Evolutionary conservation across 2,329 filamentous ascomycete species (phyloP), one percentile per base, ranked within the genome.

Genomic region (Teratosphaeria pseudoeucalypti): DNA sequence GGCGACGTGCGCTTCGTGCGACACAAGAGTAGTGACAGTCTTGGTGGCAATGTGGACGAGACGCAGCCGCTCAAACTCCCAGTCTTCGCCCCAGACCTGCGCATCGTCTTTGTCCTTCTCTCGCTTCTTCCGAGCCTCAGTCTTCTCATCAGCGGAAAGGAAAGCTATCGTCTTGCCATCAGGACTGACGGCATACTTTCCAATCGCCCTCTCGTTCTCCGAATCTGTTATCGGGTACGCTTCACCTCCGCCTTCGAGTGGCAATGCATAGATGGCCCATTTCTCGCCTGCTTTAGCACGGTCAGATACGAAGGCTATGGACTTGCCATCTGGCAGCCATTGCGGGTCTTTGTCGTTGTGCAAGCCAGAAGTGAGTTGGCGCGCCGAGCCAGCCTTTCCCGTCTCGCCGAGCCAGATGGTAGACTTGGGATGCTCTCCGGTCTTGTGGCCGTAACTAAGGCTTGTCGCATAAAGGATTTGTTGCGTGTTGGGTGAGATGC

Each of bases 61-160:
- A 0, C 70, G 64, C 11, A 77, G 62, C 10, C 67, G 68, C 14
- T 64, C 65, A 58, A 66, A 70, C 4, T 70, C 62, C 74, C 71
- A 75, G 12, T 71, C 65, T 43, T 72, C 62, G 29, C 71, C 74
- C 70, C 71, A 77, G 16, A 77, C 70, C 7, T 69, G 63, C 2
- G 66, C 67, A 58, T 74, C 74, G 34, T 71, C 66, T 9, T 71
- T 70, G 0, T 67, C 67, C 10, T 72, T 66, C 12, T 76, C 70
- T 2, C 66, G 68, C 7, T 62, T 65, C 39, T 69, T 70, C 57
- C 68, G 61, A 27, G 72, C 71, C 2, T 66, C 62, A 2, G 66
- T 63, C 39, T 74, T 74, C 58, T 71, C 66, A 49, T 73, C 71
- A 10, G 73, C 65, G 23, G 67, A 68, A 1, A 71, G 43, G 57